Conservation (phyloP, 164 flowering plant genomes). For the Malania oleifera region DNA sequence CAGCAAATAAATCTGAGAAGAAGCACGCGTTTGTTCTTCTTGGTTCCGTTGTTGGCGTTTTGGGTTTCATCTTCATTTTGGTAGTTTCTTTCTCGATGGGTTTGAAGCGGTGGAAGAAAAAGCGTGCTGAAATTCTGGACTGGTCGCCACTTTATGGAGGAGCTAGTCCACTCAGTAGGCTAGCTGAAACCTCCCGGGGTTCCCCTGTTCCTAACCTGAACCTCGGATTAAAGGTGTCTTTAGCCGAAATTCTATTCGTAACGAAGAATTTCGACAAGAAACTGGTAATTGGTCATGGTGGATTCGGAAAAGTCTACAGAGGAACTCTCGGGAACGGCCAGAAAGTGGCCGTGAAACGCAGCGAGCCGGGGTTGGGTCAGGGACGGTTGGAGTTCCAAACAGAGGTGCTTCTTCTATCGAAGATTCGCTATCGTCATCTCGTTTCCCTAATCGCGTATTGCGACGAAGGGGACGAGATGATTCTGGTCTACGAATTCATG, state of each 20-base stretch:
- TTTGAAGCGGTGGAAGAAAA: constrained; percentile 15
- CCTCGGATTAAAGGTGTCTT: constrained; percentile 24
- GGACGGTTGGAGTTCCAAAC: constrained; percentile 31
- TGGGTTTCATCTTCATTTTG: constrained; percentile 6
- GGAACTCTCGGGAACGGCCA: constrained; percentile 19
- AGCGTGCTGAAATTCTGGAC: constrained; percentile 5
- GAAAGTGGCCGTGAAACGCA: constrained; percentile 37
- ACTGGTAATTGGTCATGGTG: constrained; percentile 31
- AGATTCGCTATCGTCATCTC: constrained; percentile 31
- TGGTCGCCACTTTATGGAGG: constrained; percentile 12
- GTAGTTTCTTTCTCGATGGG: constrained; percentile 1
- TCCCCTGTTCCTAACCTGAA: constrained; percentile 19
- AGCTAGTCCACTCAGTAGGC: constrained; percentile 13
- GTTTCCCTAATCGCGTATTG: constrained; percentile 38
- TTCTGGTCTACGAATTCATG: constrained; percentile 43
- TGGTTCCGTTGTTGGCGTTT: constrained; percentile 21
- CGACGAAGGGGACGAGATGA: constrained; percentile 35
- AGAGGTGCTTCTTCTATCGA: constrained; percentile 28
- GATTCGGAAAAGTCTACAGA: constrained; percentile 38
- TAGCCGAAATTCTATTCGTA: constrained; percentile 22
- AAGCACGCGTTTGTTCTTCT: constrained; percentile 8
- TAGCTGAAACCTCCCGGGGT: constrained; percentile 4
- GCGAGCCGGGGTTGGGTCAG: constrained; percentile 27
- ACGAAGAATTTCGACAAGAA: constrained; percentile 26
- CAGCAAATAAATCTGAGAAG: not conserved